A percentile compares a stretch with the other conserved stretches of the same genome.
Evolutionary conservation across 495 filamentous ascomycete genomes (phyloP).

Genomic region (Darksidea phi): DNA sequence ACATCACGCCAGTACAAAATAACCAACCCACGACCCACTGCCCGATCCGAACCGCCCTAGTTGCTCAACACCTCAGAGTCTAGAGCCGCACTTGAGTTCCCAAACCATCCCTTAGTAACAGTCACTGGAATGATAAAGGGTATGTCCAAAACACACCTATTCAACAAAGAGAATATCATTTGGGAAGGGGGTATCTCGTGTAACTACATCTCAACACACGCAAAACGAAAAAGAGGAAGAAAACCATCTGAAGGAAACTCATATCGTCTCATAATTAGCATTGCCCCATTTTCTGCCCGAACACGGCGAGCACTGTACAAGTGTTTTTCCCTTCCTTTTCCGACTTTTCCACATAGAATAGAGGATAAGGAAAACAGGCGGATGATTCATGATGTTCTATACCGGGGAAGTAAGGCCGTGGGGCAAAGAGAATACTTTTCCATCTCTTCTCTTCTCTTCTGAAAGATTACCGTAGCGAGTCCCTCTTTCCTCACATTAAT

Average conservation of each 20-base stretch:
- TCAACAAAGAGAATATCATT: neutral
- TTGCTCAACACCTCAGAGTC: too few species aligned
- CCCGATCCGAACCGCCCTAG: too few species aligned
- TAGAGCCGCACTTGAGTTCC: too few species aligned
- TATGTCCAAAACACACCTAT: too few species aligned
- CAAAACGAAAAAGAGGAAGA: neutral
- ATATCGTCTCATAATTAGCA: neutral
- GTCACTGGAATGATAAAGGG: too few species aligned
- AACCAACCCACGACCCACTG: too few species aligned
- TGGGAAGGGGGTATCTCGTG: conserved; percentile 7
- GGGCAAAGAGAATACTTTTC: neutral
- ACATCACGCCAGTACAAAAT: too few species aligned
- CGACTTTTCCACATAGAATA: neutral
- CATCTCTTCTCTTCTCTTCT: neutral
- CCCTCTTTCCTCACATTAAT: neutral
- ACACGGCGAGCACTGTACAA: conserved; percentile 1
- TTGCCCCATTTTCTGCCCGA: too few species aligned
- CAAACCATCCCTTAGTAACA: too few species aligned
- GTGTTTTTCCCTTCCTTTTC: neutral
- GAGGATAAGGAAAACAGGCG: neutral
- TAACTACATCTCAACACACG: neutral
- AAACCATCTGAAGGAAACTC: neutral
- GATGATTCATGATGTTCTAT: neutral
- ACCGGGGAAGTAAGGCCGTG: neutral
- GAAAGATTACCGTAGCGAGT: neutral